phyloP scores from a whole-genome alignment of 208 protist genomes.

The Crithidia thermophila region DNA sequence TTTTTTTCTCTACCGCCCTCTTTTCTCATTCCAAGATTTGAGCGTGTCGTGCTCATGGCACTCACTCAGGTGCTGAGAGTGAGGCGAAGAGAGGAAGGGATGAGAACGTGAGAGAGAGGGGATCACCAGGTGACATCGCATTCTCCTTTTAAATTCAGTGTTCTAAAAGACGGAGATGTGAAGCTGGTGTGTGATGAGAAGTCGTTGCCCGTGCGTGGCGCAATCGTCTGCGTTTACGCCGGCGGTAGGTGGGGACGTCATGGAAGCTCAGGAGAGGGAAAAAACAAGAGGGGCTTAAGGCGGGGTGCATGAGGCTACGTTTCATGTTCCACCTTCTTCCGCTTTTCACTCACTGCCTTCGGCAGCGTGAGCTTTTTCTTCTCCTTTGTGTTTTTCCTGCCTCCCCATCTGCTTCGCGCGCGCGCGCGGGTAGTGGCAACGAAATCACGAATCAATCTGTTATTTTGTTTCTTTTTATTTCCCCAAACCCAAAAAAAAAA shows the following conservation, averaged over 20 bases:
- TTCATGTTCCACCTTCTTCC: neutral
- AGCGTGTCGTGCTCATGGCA: neutral
- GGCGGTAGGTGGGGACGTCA: too few species aligned
- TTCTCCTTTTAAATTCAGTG: conserved; percentile 7
- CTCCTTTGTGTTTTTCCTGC: neutral
- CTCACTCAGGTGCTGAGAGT: neutral
- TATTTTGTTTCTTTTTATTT: conserved; percentile 25
- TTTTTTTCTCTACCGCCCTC: conserved; percentile 13
- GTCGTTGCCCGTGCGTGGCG: neutral
- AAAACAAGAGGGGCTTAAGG: neutral
- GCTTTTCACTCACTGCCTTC: neutral
- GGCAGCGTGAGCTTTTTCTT: neutral
- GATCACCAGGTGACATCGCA: conserved; percentile 8
- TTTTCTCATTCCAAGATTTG: neutral
- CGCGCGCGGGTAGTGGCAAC: conserved; percentile 13
- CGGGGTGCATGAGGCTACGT: neutral
- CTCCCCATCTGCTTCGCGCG: too few species aligned
- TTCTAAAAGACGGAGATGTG: conserved; percentile 15
- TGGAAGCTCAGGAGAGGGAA: neutral
- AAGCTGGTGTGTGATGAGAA: conserved; percentile 22
- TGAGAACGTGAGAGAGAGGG: neutral
- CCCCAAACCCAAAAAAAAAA: conserved; percentile 21
- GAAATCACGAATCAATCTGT: conserved; percentile 22
- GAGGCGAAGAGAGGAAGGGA: conserved; percentile 1
- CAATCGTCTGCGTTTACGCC: too few species aligned